A percentile compares a stretch with the other conserved stretches of the same genome.
phyloP scores from a whole-genome alignment of 768 basidiomycete genomes.

The Tricholomella constricta region DNA sequence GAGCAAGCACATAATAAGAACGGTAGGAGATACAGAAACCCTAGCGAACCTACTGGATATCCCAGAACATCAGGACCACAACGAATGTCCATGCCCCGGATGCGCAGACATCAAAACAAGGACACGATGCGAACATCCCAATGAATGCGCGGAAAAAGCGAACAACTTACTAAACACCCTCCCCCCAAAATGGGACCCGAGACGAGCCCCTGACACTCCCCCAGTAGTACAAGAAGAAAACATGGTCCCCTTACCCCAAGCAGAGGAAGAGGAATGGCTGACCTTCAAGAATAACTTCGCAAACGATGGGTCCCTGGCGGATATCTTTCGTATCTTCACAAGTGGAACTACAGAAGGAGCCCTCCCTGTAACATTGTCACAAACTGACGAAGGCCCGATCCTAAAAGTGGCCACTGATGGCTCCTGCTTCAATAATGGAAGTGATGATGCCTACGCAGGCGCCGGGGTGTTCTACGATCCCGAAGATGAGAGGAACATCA shows the following conservation, averaged over 20 bases:
- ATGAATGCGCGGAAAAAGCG: conserved; percentile 16
- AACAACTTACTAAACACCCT: conserved; percentile 15
- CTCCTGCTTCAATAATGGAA: conserved; percentile 7
- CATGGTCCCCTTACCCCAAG: too few relatives aligned
- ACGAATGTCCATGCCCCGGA: not conserved
- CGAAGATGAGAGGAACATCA: conserved; percentile 10
- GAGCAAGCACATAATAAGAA: conserved; percentile 11
- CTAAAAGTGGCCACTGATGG: conserved; percentile 6
- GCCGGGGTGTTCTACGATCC: conserved; percentile 19
- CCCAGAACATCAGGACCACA: not conserved
- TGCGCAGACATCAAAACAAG: not conserved
- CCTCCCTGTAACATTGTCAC: not conserved
- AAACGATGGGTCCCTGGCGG: too few relatives aligned
- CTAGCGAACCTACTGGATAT: not conserved
- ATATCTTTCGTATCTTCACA: not conserved
- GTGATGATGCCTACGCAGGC: conserved; percentile 1
- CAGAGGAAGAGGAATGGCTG: too few relatives aligned
- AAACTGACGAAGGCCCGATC: too few relatives aligned
- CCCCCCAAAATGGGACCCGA: conserved; percentile 24
- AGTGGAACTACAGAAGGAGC: not conserved
- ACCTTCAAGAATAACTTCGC: not conserved
- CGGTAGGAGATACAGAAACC: conserved; percentile 11
- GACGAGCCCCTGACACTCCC: not conserved
- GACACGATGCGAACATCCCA: conserved; percentile 15
- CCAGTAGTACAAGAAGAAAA: too few relatives aligned